A percentile compares a stretch with the other conserved stretches of the same genome.
Evolutionary conservation across 768 basidiomycete species (phyloP).

Genomic region (Leccinum truebloodii): DNA sequence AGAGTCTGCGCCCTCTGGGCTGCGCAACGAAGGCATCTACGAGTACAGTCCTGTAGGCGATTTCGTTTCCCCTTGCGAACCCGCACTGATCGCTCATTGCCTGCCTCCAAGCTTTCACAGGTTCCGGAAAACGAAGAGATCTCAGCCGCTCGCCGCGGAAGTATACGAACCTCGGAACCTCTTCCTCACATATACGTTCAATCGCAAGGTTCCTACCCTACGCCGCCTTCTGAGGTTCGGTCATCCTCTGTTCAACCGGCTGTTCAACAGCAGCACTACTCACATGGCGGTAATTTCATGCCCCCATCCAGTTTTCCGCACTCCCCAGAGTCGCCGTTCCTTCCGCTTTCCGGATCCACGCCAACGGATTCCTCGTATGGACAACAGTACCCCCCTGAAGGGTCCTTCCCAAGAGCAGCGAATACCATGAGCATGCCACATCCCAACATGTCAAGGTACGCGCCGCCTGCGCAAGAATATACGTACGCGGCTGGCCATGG

Average conservation of each 20-base stretch:
- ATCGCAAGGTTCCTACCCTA: conserved; percentile 16
- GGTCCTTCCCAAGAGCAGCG: conserved; percentile 14
- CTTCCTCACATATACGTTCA: conserved; percentile 28
- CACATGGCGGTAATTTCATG: conserved; percentile 16
- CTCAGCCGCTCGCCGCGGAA: conserved; percentile 25
- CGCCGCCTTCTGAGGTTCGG: conserved; percentile 21
- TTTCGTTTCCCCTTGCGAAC: neutral
- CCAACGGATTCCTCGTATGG: conserved; percentile 16
- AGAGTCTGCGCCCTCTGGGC: conserved; percentile 21
- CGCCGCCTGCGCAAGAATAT: conserved; percentile 22
- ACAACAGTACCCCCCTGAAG: conserved; percentile 23
- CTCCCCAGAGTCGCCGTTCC: conserved; percentile 20
- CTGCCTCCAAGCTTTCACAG: conserved; percentile 18
- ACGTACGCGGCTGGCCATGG: conserved; percentile 23
- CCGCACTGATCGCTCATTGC: conserved; percentile 3
- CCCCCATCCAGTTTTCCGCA: conserved; percentile 14
- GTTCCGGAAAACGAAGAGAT: conserved; percentile 27
- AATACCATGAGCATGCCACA: conserved; percentile 18
- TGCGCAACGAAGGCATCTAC: conserved; percentile 30
- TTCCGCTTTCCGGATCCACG: conserved; percentile 12
- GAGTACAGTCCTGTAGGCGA: conserved; percentile 27
- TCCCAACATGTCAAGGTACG: conserved; percentile 18
- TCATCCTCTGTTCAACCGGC: conserved; percentile 18
- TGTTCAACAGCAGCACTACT: conserved; percentile 20
- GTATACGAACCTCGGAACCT: conserved; percentile 23